Evolutionary conservation across 2,329 filamentous ascomycete species (phyloP).

Genomic region (Trichothecium sympodiale): DNA sequence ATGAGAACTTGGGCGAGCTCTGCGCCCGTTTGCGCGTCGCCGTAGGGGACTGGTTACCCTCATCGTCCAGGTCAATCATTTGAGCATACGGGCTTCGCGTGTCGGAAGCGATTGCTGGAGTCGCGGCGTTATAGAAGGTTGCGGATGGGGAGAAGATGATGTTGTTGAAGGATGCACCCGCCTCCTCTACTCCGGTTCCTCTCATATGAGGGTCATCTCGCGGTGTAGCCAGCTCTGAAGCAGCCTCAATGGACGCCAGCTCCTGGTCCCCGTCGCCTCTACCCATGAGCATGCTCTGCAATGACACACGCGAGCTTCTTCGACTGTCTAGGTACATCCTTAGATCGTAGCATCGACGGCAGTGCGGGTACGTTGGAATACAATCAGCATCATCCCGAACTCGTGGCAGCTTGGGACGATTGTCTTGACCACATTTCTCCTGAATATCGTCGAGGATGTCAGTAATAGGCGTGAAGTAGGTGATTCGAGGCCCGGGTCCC

Average conservation of each 20-base stretch:
- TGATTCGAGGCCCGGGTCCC: constrained; percentile 26
- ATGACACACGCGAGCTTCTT: constrained; percentile 28
- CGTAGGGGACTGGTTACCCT: too few species aligned
- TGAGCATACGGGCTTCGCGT: constrained; percentile 27
- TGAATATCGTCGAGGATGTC: constrained; percentile 35
- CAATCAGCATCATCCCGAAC: constrained; percentile 27
- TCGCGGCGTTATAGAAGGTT: constrained; percentile 4
- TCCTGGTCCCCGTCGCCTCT: constrained; percentile 25
- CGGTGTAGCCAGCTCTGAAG: constrained; percentile 31
- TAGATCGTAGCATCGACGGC: constrained; percentile 28
- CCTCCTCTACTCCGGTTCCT: constrained; percentile 19
- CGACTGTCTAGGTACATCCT: constrained; percentile 28
- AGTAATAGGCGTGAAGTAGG: constrained; percentile 31
- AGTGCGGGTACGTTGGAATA: constrained; percentile 27
- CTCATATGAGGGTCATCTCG: constrained; percentile 18
- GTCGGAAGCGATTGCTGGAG: constrained; percentile 21
- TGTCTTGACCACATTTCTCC: constrained; percentile 28
- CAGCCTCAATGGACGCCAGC: constrained; percentile 23
- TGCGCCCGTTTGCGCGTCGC: too few species aligned
- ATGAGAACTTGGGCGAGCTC: too few species aligned
- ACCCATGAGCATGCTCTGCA: constrained; percentile 30
- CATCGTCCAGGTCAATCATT: constrained; percentile 22
- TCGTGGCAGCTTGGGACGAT: constrained; percentile 27
- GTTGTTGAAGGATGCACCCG: constrained; percentile 19
- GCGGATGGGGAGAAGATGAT: constrained; percentile 12